These are phyloP conservation scores for Kregervanrija pseudodelftensis DNA, from an alignment of 805 yeast species.

Conservation along the genomic window DNA sequence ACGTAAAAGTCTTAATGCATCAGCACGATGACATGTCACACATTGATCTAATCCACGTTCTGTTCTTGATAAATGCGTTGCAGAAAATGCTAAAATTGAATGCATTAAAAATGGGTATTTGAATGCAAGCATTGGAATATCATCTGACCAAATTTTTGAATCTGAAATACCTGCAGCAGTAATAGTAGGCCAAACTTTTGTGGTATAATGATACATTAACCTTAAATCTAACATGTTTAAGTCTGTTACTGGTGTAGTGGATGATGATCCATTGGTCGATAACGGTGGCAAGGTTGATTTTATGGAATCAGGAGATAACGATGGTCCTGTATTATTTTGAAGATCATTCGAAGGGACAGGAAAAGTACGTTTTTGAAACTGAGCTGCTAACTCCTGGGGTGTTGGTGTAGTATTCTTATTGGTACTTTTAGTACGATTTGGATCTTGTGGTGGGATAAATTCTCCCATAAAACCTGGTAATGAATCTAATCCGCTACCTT, in stretches of 20 bases:
- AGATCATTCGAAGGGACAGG: constrained; percentile 7
- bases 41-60: constrained; percentile 71
- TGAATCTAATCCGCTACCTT: constrained; percentile 1
- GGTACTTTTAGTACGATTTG: constrained; percentile 1
- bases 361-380: constrained; percentile 11
- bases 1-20: constrained; percentile 71
- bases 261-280: constrained; percentile 11
- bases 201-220: constrained; percentile 81
- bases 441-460: constrained; percentile 5
- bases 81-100: constrained; percentile 81
- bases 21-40: constrained; percentile 81
- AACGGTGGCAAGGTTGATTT: constrained; percentile 23
- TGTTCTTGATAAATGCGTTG: constrained; percentile 79
- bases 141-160: constrained; percentile 77
- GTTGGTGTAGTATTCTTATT: constrained; percentile 13
- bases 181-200: constrained; percentile 78
- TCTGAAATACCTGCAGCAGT: constrained; percentile 88
- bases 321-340: constrained; percentile 11
- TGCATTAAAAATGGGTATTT: constrained; percentile 89
- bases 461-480: constrained; percentile 8
- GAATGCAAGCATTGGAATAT: constrained; percentile 84
- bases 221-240: constrained; percentile 71
- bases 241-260: constrained; percentile 12
- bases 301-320: constrained; percentile 26
- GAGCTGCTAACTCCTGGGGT: constrained; percentile 15